A percentile compares a stretch with the other conserved stretches of the same genome.
These are phyloP conservation scores for Pisolithus orientalis DNA, from an alignment of 768 basidiomycete genomes.

Conservation along the genomic window DNA sequence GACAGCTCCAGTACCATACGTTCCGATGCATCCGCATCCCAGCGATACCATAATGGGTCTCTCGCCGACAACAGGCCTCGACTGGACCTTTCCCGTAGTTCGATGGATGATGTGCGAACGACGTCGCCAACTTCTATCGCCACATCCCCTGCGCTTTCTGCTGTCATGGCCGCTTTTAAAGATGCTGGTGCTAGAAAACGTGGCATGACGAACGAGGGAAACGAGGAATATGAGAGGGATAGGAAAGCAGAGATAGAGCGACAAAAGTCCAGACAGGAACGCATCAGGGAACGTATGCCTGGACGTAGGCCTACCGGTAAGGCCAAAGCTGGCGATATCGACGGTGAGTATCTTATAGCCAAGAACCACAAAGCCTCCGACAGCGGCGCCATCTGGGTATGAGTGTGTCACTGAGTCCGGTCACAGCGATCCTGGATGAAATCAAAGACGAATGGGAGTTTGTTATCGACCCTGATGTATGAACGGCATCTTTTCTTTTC, in stretches of 20 bases:
- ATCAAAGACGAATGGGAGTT: conserved; percentile 90
- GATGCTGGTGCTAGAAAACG: conserved; percentile 50
- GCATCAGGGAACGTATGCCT: conserved; percentile 63
- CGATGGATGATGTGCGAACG: conserved; percentile 8
- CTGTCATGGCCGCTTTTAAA: conserved; percentile 66
- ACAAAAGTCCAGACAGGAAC: conserved; percentile 60
- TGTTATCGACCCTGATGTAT: conserved; percentile 74
- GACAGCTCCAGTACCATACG: conserved; percentile 48
- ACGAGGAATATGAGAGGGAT: conserved; percentile 55
- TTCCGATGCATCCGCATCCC: conserved; percentile 36
- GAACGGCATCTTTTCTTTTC: conserved; percentile 13
- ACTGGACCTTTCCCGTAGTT: conserved; percentile 12
- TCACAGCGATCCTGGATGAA: conserved; percentile 71
- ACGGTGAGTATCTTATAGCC: conserved; percentile 45
- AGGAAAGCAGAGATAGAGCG: conserved; percentile 55
- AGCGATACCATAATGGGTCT: conserved; percentile 26
- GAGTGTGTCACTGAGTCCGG: conserved; percentile 1
- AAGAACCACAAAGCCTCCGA: not conserved
- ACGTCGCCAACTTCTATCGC: conserved; percentile 24
- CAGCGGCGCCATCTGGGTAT: not conserved
- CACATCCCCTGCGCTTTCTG: conserved; percentile 44
- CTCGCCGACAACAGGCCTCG: conserved; percentile 10
- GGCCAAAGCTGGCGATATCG: conserved; percentile 73
- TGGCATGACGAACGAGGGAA: conserved; percentile 44
- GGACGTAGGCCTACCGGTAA: conserved; percentile 47